phyloP scores from a whole-genome alignment of 2,329 filamentous ascomycete genomes.

The Aspergillus sergii region DNA sequence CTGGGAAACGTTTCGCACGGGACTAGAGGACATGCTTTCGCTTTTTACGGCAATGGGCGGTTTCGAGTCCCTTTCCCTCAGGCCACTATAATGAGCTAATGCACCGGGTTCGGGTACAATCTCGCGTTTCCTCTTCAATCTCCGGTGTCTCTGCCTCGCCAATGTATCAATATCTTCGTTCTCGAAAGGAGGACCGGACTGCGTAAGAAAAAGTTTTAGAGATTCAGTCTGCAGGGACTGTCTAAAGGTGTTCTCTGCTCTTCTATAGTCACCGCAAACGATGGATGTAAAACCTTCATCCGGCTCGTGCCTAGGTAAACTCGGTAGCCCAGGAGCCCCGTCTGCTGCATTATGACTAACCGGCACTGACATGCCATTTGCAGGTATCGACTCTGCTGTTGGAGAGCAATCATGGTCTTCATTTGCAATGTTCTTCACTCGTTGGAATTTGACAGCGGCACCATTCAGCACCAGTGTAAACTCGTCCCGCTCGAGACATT shows the following conservation, averaged over 20 bases:
- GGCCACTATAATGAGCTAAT: not conserved
- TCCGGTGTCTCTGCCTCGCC: not conserved
- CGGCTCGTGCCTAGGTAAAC: not conserved
- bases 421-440: constrained; percentile 13
- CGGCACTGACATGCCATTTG: not conserved
- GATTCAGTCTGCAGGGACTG: not conserved
- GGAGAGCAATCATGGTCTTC: not conserved
- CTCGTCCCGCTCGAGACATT: constrained; percentile 29
- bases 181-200: constrained; percentile 16
- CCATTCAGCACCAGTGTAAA: constrained; percentile 35
- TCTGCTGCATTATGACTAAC: not conserved
- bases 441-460: constrained; percentile 30
- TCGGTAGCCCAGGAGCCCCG: not conserved
- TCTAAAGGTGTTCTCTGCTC: not conserved
- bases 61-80: constrained; percentile 13
- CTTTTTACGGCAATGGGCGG: constrained; percentile 36
- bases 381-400: not conserved
- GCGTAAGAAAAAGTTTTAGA: constrained; percentile 19
- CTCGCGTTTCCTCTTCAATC: constrained; percentile 28
- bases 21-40: constrained; percentile 39
- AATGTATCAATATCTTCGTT: constrained; percentile 6
- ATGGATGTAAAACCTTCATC: not conserved
- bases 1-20: constrained; percentile 19
- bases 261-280: not conserved
- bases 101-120: not conserved